Conservation (phyloP, 225 moss, liverwort and hornwort species). For the Marchantia paleacea region DNA sequence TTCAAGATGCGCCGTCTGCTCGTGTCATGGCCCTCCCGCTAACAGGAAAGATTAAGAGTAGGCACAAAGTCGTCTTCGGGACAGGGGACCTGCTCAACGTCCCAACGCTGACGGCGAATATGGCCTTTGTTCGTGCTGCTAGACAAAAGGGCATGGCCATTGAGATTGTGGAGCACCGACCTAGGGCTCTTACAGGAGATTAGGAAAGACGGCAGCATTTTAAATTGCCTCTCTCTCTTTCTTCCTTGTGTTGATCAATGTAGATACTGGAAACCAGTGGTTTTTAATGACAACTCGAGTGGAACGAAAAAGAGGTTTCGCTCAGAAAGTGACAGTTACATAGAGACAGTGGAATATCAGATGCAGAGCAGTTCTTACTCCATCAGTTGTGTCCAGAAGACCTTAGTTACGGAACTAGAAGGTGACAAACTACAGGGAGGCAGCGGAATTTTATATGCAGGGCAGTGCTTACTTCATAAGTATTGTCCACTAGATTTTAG, state of each 20-base stretch:
- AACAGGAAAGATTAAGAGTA: conserved; percentile 70
- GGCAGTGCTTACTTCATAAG: too few relatives aligned
- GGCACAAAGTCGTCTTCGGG: conserved; percentile 92
- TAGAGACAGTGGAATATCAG: background rate
- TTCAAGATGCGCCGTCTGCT: conserved; percentile 57
- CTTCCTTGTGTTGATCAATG: background rate
- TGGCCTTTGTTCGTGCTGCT: conserved; percentile 85
- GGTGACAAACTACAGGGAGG: too few relatives aligned
- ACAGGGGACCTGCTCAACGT: conserved; percentile 72
- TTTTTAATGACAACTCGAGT: background rate
- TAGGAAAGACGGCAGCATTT: conserved; percentile 11
- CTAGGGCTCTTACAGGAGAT: conserved; percentile 75
- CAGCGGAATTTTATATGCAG: too few relatives aligned
- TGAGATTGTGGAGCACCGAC: conserved; percentile 71
- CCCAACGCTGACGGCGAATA: conserved; percentile 81
- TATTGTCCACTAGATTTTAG: too few relatives aligned
- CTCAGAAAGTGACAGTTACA: background rate
- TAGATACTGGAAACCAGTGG: background rate
- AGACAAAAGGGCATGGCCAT: conserved; percentile 70
- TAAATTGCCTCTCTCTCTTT: background rate
- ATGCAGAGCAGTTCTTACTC: too few relatives aligned
- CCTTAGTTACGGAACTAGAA: too few relatives aligned
- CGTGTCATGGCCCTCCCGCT: conserved; percentile 71
- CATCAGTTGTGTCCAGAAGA: too few relatives aligned
- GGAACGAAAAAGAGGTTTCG: background rate